These are phyloP conservation scores for Phycomyces blakesleeanus DNA, from an alignment of 192 early-diverging fungal species.

Conservation along the genomic window DNA sequence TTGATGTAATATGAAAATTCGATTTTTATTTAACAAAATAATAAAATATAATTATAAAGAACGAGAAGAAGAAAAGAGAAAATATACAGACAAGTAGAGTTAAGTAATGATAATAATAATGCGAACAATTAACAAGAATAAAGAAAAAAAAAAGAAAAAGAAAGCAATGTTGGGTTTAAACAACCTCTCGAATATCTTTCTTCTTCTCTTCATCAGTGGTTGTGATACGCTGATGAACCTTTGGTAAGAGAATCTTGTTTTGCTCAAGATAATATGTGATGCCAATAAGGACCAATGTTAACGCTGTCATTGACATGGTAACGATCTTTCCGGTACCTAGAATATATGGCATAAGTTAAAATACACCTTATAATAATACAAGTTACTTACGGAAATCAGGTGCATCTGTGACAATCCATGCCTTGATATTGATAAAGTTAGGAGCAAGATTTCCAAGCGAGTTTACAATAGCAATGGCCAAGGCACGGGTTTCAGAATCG, in stretches of 20 bases:
- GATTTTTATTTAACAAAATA: no score
- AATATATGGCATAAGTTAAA: no score
- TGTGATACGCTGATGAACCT: neutral
- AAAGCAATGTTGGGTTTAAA: no score
- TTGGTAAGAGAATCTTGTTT: neutral
- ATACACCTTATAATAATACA: neutral
- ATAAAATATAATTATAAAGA: no score
- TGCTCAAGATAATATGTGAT: neutral
- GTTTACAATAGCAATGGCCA: slow-evolving; percentile 28
- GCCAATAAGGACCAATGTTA: neutral
- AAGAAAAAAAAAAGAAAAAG: no score
- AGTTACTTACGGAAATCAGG: slow-evolving; percentile 13
- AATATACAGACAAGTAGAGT: no score
- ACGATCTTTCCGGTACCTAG: neutral
- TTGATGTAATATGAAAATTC: no score
- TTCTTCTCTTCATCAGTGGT: neutral
- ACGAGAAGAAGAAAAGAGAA: no score
- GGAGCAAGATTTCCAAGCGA: slow-evolving; percentile 25
- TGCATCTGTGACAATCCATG: slow-evolving; percentile 9
- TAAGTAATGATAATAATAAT: no score
- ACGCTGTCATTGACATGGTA: neutral
- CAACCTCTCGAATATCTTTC: neutral
- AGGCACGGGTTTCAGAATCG: slow-evolving; percentile 25
- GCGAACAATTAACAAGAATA: no score
- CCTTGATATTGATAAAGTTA: slow-evolving; percentile 22